phyloP scores from a whole-genome alignment of 2,329 filamentous ascomycete species.

The Furcasterigmium furcatum region DNA sequence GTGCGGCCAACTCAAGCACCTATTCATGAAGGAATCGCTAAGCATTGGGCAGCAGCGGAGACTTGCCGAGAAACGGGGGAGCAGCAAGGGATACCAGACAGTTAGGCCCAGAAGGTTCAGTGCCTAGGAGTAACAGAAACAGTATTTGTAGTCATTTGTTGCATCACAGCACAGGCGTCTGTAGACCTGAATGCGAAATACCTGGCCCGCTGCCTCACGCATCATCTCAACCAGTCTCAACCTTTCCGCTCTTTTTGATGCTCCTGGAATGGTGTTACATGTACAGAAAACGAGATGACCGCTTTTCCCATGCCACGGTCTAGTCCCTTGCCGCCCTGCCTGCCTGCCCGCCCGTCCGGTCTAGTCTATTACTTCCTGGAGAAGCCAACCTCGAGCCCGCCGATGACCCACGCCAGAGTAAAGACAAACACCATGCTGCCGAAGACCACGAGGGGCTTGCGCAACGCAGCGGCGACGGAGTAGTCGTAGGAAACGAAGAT shows the following conservation, averaged over 20 bases:
- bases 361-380: conserved; percentile 30
- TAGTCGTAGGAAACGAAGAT: conserved; percentile 88
- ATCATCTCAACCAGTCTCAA: neutral
- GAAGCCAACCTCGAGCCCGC: conserved; percentile 80
- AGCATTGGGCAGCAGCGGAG: no score
- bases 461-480: conserved; percentile 67
- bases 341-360: no score
- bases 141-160: no score
- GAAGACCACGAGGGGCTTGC: conserved; percentile 85
- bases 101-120: no score
- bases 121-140: no score
- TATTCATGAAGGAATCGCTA: no score
- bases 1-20: no score
- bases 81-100: no score
- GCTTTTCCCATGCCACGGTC: neutral
- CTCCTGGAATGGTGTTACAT: neutral
- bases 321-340: neutral
- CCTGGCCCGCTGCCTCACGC: no score
- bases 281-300: neutral
- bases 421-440: conserved; percentile 72
- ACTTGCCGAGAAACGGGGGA: no score
- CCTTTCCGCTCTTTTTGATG: neutral
- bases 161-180: no score
- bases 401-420: conserved; percentile 68
- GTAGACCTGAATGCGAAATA: no score